Conservation (phyloP, 257 asterid species). For the Solanum sparsipilum region DNA sequence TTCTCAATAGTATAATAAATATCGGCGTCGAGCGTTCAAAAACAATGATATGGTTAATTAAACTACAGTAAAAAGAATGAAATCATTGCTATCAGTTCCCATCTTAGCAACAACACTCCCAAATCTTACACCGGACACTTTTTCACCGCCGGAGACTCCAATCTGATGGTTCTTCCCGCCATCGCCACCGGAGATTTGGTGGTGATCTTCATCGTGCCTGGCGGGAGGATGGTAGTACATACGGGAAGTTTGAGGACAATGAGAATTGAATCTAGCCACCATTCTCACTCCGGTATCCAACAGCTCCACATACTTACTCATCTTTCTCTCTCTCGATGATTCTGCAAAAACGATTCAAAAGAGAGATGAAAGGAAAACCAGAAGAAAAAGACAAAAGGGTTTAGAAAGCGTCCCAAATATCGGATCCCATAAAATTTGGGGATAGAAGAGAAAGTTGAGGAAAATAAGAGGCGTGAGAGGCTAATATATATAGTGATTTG, state of each 20-base stretch:
- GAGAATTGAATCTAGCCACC: constrained; percentile 45
- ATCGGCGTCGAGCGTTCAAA: neutral
- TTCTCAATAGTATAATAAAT: neutral
- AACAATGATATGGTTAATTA: neutral
- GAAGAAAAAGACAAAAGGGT: neutral
- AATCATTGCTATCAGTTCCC: constrained; percentile 35
- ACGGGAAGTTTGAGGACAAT: constrained; percentile 67
- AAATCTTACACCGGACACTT: constrained; percentile 1
- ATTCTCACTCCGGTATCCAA: constrained; percentile 35
- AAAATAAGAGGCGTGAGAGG: neutral
- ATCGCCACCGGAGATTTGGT: neutral
- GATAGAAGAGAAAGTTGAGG: neutral
- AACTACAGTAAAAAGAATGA: constrained; percentile 43
- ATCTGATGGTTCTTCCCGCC: neutral
- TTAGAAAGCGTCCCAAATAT: neutral
- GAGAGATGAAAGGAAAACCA: neutral
- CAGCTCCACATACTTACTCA: constrained; percentile 45
- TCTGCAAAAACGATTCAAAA: neutral
- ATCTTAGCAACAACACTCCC: neutral
- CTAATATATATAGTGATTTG: neutral
- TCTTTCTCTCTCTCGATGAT: neutral
- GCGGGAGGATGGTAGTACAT: constrained; percentile 64
- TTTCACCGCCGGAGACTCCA: neutral
- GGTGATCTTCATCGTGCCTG: neutral
- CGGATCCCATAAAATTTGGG: constrained; percentile 2